Base-by-base conservation (phyloP, 805 yeast genomes). In the Pichia rugopelliculosa region DNA sequence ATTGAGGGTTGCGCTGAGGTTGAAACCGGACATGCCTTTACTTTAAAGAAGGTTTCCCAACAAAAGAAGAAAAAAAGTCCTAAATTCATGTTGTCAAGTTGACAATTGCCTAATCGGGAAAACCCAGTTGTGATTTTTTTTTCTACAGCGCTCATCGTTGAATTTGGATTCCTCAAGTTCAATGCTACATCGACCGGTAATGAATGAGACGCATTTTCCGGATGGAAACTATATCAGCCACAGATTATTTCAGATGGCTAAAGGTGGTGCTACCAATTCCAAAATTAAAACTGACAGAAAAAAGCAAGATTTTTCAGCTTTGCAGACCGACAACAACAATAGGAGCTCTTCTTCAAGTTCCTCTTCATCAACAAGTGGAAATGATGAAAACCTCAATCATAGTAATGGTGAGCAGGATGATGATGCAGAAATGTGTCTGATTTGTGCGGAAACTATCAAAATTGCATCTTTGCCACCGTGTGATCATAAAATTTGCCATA, bases 401-500 rank as follows among this genome's bases (percentile, higher is more conserved):
- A 26, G 33, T 9, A 18, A 18, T 7, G 23, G 9, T 33, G 30
- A 22, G 17, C 11, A 36, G 15, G 42, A 46, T 13, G 44, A 37
- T 6, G 39, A 40, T 5, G 53, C 48, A 8, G 53, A 51, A 3
- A 59, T 66, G 27, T 90, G 97, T 72, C 67, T 89, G 21, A 86
- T 93, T 48, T 93, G 99, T 69, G 93, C 97, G 0, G 84, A 86
- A 41, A 69, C 69, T 26, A 72, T 88, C 24, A 54, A 56, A n/a
- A 76, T 73, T 55, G 79, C 81, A 3, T 87, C 95, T 0, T 59
- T 85, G 10, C 76, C 93, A 1, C 86, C 88, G 0, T 93, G 99
- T 65, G 80, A 82, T 57, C 98, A 93, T 61, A 75, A 72, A 30
- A 80, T 89, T 0, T 93, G 99, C 64, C 87, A 88, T 59, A 67